Evolutionary conservation across 2,329 filamentous ascomycete genomes (phyloP).

Genomic region (Talaromyces funiculosus): DNA sequence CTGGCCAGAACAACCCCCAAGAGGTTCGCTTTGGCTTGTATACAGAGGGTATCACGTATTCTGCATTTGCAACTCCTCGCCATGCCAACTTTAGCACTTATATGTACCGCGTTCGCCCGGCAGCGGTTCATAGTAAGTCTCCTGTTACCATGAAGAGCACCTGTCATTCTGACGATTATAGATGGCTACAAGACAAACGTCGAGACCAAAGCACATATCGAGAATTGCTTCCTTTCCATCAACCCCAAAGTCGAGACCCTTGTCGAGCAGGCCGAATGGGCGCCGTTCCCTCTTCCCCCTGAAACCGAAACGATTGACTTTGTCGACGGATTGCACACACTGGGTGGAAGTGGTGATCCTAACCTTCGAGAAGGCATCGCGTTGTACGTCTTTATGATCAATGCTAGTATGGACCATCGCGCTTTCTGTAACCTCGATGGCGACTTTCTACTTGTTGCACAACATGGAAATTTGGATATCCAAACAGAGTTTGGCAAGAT

Average conservation of each 20-base stretch:
- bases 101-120: conserved; percentile 24
- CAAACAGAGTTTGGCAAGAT: conserved; percentile 70
- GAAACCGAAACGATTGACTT: conserved; percentile 47
- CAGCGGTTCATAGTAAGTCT: conserved; percentile 23
- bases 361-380: conserved; percentile 49
- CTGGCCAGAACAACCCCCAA: conserved; percentile 30
- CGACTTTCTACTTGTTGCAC: conserved; percentile 69
- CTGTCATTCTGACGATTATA: conserved; percentile 5
- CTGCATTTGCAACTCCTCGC: conserved; percentile 24
- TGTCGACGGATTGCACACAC: conserved; percentile 49
- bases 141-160: background rate
- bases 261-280: conserved; percentile 52
- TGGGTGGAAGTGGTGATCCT: conserved; percentile 51
- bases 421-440: conserved; percentile 61
- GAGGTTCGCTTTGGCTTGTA: conserved; percentile 26
- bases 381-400: conserved; percentile 51
- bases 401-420: conserved; percentile 48
- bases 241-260: conserved; percentile 49
- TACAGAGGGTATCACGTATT: conserved; percentile 27
- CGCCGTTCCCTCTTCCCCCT: conserved; percentile 48
- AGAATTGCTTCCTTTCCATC: conserved; percentile 27
- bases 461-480: conserved; percentile 68
- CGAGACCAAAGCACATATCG: conserved; percentile 26
- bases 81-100: conserved; percentile 26
- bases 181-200: conserved; percentile 39